These are phyloP conservation scores for Lepiota venenata DNA, from an alignment of 768 basidiomycete genomes.

Conservation along the genomic window DNA sequence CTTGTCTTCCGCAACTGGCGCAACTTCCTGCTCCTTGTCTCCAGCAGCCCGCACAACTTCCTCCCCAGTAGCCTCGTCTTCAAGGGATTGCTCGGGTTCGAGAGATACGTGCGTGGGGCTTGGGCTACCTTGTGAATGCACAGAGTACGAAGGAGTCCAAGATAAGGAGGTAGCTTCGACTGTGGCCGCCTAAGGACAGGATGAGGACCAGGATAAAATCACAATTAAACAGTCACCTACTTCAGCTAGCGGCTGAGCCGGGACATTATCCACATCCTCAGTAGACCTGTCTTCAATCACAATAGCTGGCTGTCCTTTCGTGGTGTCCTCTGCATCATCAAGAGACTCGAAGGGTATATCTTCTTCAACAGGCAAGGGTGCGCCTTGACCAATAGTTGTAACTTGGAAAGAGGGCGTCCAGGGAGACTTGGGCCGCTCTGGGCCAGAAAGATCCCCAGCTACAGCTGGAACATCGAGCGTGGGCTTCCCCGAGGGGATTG, in stretches of 20 bases:
- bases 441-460: not conserved
- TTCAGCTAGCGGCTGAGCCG: not conserved
- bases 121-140: constrained; percentile 35
- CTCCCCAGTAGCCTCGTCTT: not conserved
- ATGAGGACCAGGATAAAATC: not conserved
- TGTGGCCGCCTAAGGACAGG: not conserved
- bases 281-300: not conserved
- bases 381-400: constrained; percentile 32
- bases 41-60: not conserved
- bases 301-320: not conserved
- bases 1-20: not conserved
- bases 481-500: not conserved
- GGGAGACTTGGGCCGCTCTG: constrained; percentile 46
- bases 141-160: constrained; percentile 41
- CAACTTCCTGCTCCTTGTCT: not conserved
- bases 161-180: not conserved
- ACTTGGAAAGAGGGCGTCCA: constrained; percentile 55
- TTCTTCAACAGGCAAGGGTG: constrained; percentile 18
- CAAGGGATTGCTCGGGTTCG: not conserved
- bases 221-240: not conserved
- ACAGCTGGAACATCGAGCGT: not conserved
- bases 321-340: not conserved
- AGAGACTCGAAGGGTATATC: constrained; percentile 7
- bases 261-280: not conserved
- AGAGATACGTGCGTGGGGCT: constrained; percentile 9